Conservation (phyloP, 1,139 yeast genomes). For the Meyerozyma elateridarum region DNA sequence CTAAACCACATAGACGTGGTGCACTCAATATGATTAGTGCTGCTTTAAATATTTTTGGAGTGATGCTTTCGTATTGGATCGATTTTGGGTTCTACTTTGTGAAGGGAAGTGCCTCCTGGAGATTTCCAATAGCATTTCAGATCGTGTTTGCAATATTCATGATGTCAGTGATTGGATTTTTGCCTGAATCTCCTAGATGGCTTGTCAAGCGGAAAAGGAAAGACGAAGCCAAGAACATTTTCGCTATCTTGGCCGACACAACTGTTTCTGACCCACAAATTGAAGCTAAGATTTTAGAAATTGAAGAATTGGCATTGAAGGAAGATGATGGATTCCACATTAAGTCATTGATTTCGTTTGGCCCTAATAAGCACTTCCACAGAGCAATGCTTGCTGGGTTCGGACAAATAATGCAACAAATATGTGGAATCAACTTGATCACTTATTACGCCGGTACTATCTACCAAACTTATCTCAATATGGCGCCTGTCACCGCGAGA, state of each 20-base stretch:
- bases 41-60: slow-evolving; percentile 24
- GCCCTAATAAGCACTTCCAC: too few species aligned
- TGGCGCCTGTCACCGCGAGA: slow-evolving; percentile 24
- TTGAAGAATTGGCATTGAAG: too few species aligned
- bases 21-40: slow-evolving; percentile 28
- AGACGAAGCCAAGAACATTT: not conserved
- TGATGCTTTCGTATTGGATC: slow-evolving; percentile 20
- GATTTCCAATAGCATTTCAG: slow-evolving; percentile 44
- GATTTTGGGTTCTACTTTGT: slow-evolving; percentile 20
- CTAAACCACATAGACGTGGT: slow-evolving; percentile 21
- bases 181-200: slow-evolving; percentile 54
- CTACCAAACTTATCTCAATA: slow-evolving; percentile 26
- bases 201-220: slow-evolving; percentile 19
- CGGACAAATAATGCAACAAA: slow-evolving; percentile 29
- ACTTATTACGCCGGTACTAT: slow-evolving; percentile 36
- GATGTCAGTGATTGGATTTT: slow-evolving; percentile 22
- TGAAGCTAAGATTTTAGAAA: too few species aligned
- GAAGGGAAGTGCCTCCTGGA: slow-evolving; percentile 21
- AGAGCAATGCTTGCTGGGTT: too few species aligned
- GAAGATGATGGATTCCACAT: too few species aligned
- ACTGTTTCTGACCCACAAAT: too few species aligned
- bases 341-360: too few species aligned
- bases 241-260: too few species aligned
- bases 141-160: slow-evolving; percentile 22
- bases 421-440: slow-evolving; percentile 38